These are phyloP conservation scores for Moelleriella libera DNA, from an alignment of 2,329 filamentous ascomycete species.

Conservation along the genomic window DNA sequence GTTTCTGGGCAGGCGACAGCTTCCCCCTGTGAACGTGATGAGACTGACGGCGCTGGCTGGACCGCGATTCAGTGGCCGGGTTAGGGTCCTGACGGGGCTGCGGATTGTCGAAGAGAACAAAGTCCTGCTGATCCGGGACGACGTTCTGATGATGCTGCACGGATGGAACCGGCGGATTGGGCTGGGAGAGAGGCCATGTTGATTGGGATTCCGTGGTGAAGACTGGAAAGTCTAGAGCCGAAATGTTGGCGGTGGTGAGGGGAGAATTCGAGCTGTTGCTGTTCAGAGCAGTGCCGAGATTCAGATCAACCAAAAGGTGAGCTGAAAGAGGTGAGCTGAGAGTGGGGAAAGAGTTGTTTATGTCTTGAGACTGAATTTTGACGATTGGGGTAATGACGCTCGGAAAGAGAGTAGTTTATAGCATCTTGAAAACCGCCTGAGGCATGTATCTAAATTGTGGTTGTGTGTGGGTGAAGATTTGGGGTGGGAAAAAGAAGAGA, in stretches of 20 bases:
- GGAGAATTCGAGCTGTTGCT: slow-evolving; percentile 44
- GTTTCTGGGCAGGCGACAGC: slow-evolving; percentile 32
- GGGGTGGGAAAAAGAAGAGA: slow-evolving; percentile 17
- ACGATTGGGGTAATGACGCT: slow-evolving; percentile 23
- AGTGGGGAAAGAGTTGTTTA: slow-evolving; percentile 28
- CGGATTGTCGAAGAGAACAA: slow-evolving; percentile 58
- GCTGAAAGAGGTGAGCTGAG: slow-evolving; percentile 24
- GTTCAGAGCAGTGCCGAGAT: slow-evolving; percentile 46
- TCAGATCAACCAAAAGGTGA: slow-evolving; percentile 54
- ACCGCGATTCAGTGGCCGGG: slow-evolving; percentile 23
- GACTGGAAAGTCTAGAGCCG: slow-evolving; percentile 54
- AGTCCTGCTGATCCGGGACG: slow-evolving; percentile 50
- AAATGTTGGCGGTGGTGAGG: slow-evolving; percentile 40
- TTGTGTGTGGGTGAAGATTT: slow-evolving; percentile 18
- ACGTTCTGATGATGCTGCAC: slow-evolving; percentile 41
- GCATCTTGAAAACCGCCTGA: slow-evolving; percentile 38
- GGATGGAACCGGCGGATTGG: slow-evolving; percentile 48
- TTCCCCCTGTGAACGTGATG: slow-evolving; percentile 30
- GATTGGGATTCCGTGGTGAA: slow-evolving; percentile 72
- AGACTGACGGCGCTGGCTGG: slow-evolving; percentile 30
- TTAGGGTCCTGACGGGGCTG: slow-evolving; percentile 22
- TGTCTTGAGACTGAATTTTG: slow-evolving; percentile 39
- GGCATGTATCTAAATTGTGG: slow-evolving; percentile 16
- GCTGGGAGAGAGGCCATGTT: slow-evolving; percentile 63
- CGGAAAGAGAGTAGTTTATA: slow-evolving; percentile 34